These are phyloP conservation scores for Aspergillus fumigatiaffinis DNA, from an alignment of 2,329 filamentous ascomycete species.

Conservation along the genomic window DNA sequence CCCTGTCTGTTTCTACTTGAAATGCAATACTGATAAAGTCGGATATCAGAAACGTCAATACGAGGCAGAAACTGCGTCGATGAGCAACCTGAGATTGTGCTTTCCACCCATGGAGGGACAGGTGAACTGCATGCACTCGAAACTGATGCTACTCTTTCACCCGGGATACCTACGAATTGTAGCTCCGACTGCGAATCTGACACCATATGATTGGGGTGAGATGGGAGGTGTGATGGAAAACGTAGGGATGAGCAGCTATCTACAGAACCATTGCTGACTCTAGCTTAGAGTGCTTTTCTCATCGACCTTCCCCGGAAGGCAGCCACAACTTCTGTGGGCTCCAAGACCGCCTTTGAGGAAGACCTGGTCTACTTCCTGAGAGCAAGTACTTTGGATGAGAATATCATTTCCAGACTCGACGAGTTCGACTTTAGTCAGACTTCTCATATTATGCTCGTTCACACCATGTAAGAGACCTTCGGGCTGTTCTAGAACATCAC, in stretches of 20 bases:
- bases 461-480: slow-evolving; percentile 65
- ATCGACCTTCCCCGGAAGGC: slow-evolving; percentile 71
- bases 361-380: slow-evolving; percentile 68
- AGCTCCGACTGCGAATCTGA: slow-evolving; percentile 82
- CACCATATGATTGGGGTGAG: slow-evolving; percentile 86
- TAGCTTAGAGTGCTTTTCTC: slow-evolving; percentile 68
- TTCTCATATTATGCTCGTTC: slow-evolving; percentile 70
- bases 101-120: slow-evolving; percentile 76
- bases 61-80: slow-evolving; percentile 36
- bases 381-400: slow-evolving; percentile 61
- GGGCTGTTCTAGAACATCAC: slow-evolving; percentile 10
- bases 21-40: neutral
- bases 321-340: slow-evolving; percentile 15
- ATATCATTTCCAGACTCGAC: slow-evolving; percentile 63
- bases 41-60: slow-evolving; percentile 35
- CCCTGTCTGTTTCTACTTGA: neutral
- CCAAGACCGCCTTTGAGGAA: slow-evolving; percentile 58
- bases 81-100: slow-evolving; percentile 60
- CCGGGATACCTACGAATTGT: slow-evolving; percentile 69
- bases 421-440: slow-evolving; percentile 82
- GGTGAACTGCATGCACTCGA: slow-evolving; percentile 82
- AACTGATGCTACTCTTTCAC: slow-evolving; percentile 86
- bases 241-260: slow-evolving; percentile 40
- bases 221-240: slow-evolving; percentile 76
- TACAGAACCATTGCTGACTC: slow-evolving; percentile 8